Evolutionary conservation across 2,329 filamentous ascomycete genomes (phyloP), one percentile per base, ranked within the genome.

Genomic region (Domatiomyces globalis): DNA sequence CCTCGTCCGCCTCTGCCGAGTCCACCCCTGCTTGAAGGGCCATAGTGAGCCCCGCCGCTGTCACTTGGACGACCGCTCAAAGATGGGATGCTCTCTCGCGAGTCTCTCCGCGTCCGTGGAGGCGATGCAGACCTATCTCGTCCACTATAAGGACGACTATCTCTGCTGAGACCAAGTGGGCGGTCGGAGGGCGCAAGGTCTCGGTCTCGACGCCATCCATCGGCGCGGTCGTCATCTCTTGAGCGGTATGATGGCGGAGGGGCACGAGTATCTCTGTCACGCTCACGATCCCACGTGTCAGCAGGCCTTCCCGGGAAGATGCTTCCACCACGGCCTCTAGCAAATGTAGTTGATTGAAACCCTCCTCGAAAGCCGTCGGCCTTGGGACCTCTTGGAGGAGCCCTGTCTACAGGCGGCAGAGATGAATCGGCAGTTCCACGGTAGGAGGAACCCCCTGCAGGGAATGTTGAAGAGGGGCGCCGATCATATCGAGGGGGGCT

Each of bases 331-430:
- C 85, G 77, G 12, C 81, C 64, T 49, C 67, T 56, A 36, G 54
- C 43, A 20, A 56, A 27, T 7, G 53, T 33, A 36, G 44, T 47
- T 45, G 55, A 57, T 29, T 48, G 65, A 54, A 63, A 67, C 58
- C 19, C 63, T 61, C 56, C 76, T 78, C n/a, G 79, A 77, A 27
- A 78, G 70, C 54, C 90, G 85, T 54, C 84, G 3, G 85, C 86
- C 66, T 89, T 87, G 9, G 88, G 87, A 0, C 85, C 88, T 51
- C 87, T 78, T 2, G 88, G 88, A 1, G 85, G 83, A 56, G 94
- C 86, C 58, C 83, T 76, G 10, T 76, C 73, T 65, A 64, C 75
- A 57, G 59, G 74, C 63, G 60, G 80, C 58, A 81, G 74, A 59
- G 75, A 77, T 1, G 75, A 67, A 58, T 76, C 77, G 54, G 85